These are phyloP conservation scores for Marvania coccoides DNA, from an alignment of 139 green algal genomes.

Conservation along the genomic window DNA sequence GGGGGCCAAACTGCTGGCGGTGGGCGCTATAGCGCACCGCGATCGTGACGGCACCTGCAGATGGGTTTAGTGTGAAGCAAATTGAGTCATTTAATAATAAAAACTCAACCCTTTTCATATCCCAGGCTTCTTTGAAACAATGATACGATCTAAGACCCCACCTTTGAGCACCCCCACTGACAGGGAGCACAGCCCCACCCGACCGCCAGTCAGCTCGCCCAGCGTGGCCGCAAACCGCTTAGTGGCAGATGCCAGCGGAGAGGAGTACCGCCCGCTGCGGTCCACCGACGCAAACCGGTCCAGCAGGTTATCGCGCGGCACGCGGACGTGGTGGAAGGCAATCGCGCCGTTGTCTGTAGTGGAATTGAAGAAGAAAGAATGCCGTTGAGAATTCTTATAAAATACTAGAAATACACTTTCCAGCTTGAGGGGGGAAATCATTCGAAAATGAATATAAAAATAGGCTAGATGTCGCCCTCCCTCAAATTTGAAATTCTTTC, in stretches of 20 bases:
- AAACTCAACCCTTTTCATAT: too few species aligned
- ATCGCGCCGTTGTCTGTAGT: constrained; percentile 90
- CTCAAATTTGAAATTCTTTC: neutral
- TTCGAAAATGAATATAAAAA: neutral
- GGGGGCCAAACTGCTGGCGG: constrained; percentile 77
- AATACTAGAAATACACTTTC: neutral
- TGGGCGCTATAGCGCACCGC: constrained; percentile 63
- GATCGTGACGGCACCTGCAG: constrained; percentile 62
- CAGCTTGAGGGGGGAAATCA: neutral
- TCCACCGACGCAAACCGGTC: constrained; percentile 74
- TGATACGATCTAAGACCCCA: neutral
- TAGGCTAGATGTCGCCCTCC: too few species aligned
- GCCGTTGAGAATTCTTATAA: constrained; percentile 79
- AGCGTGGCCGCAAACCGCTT: constrained; percentile 72
- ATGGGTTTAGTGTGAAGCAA: too few species aligned
- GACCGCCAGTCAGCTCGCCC: constrained; percentile 76
- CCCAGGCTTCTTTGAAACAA: neutral
- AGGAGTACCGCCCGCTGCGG: constrained; percentile 63
- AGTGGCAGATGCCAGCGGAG: constrained; percentile 44
- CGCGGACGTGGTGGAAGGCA: constrained; percentile 64
- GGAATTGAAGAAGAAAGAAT: too few species aligned
- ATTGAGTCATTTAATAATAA: too few species aligned
- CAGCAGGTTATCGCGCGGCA: constrained; percentile 68
- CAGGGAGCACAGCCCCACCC: constrained; percentile 58
- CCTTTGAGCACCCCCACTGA: constrained; percentile 63